phyloP scores from a whole-genome alignment of 1,284 basidiomycete genomes.

The Apiotrichum mycotoxinovorans region DNA sequence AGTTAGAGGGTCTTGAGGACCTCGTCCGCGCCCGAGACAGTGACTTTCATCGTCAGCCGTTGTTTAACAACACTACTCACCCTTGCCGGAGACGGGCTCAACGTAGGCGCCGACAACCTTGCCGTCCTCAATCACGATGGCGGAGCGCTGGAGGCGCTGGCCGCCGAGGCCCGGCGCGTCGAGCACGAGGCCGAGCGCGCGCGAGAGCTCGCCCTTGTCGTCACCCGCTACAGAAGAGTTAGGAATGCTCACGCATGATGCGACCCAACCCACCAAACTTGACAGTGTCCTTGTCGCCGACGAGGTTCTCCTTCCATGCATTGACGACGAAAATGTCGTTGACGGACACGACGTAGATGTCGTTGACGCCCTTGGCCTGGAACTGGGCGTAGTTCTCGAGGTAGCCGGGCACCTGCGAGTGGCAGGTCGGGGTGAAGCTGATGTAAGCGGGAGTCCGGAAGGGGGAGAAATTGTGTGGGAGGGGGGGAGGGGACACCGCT shows the following conservation, averaged over 20 bases:
- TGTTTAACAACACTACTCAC: slow-evolving; percentile 29
- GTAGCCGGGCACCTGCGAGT: slow-evolving; percentile 62
- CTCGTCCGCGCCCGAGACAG: slow-evolving; percentile 59
- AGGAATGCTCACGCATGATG: not conserved
- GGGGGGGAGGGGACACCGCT: not conserved
- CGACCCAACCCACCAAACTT: slow-evolving; percentile 40
- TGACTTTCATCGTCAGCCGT: no score
- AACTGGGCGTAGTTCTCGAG: slow-evolving; percentile 61
- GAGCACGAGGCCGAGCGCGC: slow-evolving; percentile 61
- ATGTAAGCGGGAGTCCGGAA: not conserved
- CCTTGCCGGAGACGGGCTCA: slow-evolving; percentile 58
- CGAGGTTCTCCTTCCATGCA: slow-evolving; percentile 68
- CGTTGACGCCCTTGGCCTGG: slow-evolving; percentile 64
- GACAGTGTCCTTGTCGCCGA: slow-evolving; percentile 33
- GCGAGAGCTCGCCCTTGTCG: slow-evolving; percentile 60
- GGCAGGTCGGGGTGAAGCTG: slow-evolving; percentile 59
- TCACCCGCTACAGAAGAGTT: slow-evolving; percentile 57
- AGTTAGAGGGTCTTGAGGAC: slow-evolving; percentile 58
- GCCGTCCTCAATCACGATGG: slow-evolving; percentile 53
- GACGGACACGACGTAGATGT: slow-evolving; percentile 65
- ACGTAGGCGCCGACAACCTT: slow-evolving; percentile 59
- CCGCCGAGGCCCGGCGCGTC: slow-evolving; percentile 64
- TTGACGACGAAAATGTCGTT: slow-evolving; percentile 63
- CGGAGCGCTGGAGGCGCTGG: slow-evolving; percentile 62
- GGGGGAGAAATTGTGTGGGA: slow-evolving; percentile 21